phyloP scores from a whole-genome alignment of 352 stramenopile species.

The Globisporangium paddicum region DNA sequence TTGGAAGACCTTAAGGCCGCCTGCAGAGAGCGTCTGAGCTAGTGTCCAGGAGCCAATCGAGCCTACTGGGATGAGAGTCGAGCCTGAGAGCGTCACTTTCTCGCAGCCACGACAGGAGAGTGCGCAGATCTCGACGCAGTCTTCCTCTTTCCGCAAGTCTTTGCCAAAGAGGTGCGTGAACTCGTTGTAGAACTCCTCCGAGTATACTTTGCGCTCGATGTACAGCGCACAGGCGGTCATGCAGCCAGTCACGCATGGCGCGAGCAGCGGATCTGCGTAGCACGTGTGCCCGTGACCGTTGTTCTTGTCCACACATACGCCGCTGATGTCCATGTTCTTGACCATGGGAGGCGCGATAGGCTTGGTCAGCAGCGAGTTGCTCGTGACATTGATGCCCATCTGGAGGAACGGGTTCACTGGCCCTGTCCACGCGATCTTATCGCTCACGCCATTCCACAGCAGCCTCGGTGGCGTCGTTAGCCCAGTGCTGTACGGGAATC shows the following conservation, averaged over 20 bases:
- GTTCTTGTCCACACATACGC: conserved; percentile 61
- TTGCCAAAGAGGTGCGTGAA: conserved; percentile 74
- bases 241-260: conserved; percentile 54
- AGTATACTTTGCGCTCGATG: conserved; percentile 39
- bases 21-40: conserved; percentile 24
- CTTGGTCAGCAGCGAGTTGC: conserved; percentile 32
- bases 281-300: conserved; percentile 54
- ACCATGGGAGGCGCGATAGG: conserved; percentile 11
- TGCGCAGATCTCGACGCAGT: conserved; percentile 61
- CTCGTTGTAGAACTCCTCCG: conserved; percentile 29
- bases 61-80: conserved; percentile 24
- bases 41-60: conserved; percentile 38
- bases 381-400: conserved; percentile 43
- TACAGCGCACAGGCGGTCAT: conserved; percentile 43
- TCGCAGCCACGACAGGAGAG: conserved; percentile 65
- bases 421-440: conserved; percentile 33
- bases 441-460: conserved; percentile 65
- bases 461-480: conserved; percentile 30
- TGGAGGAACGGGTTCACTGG: conserved; percentile 56
- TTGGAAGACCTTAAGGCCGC: conserved; percentile 31
- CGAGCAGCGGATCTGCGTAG: conserved; percentile 35
- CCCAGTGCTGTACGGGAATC: conserved; percentile 45
- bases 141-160: conserved; percentile 58
- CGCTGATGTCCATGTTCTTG: conserved; percentile 28
- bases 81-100: conserved; percentile 45